Base-by-base conservation (phyloP, 73 alveolate species). In the Paramecium pentaurelia region DNA sequence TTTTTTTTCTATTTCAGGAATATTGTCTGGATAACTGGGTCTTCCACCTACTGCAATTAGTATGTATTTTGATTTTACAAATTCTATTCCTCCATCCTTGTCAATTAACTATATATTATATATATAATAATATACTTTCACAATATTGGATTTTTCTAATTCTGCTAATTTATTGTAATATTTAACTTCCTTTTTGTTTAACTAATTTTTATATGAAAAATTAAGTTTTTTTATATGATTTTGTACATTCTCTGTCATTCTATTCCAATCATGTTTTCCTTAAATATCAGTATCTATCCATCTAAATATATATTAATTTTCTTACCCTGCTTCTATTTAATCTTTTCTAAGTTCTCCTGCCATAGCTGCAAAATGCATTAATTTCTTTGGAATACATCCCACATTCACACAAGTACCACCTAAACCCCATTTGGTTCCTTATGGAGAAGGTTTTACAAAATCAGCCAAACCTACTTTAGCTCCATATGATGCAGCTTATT, bases 321-420 rank as follows among this genome's bases (percentile, higher is more conserved):
- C n/a, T 93, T 95, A 92, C n/a, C 99, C 99, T n/a, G 96, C 95
- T 25, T 86, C 92, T 12, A 92, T 91, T 40, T 92, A 93, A 86
- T 96, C 98, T 49, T 95, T 92, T 85, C 93, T 77, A 16, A 73
- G 51, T 71, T 97, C 99, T 60, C 97, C 98, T 18, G 95, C 89
- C 30, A 94, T 64, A 4, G 99, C 99, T 11, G 99, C 98, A 87
- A 92, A 98, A 93, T 99, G 99, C 99, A 99, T 98, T 95, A 99
- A 96, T 95, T 99, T 99, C 94, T 99, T 99, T 8, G 99, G 99
- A 92, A 99, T 98, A 90, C 99, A 99, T 14, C 99, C 99, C 59
- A 99, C 99, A 92, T 99, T 99, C 16, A 99, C 99, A 86, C 99
- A 99, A 10, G 99, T 99, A 10, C 99, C 99, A 47, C 99, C 99